Conservation (phyloP, 805 yeast species). For the Debaryomyces hansenii region DNA sequence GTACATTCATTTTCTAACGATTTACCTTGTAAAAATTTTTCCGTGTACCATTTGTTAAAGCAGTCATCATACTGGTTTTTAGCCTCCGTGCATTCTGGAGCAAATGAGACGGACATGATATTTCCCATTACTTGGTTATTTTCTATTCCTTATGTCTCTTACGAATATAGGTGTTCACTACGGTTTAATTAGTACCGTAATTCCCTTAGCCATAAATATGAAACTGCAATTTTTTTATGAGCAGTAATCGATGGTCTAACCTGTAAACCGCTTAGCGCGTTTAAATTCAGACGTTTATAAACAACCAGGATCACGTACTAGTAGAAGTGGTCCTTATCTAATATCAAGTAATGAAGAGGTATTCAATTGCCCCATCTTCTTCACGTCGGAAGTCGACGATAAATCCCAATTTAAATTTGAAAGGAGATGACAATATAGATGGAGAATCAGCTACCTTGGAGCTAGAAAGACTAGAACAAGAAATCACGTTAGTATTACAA, state of each 20-base stretch:
- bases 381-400: constrained; percentile 31
- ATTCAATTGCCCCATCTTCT: constrained; percentile 34
- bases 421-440: constrained; percentile 5
- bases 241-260: background rate
- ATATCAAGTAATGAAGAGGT: constrained; percentile 26
- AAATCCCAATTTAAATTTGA: constrained; percentile 8
- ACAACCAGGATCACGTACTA: background rate
- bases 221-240: background rate
- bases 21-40: constrained; percentile 62
- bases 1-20: constrained; percentile 82
- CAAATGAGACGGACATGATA: constrained; percentile 70
- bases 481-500: constrained; percentile 73
- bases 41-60: constrained; percentile 93
- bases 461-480: constrained; percentile 71
- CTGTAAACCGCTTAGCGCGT: background rate
- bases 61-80: constrained; percentile 89
- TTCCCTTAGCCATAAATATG: background rate
- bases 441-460: constrained; percentile 29
- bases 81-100: constrained; percentile 91
- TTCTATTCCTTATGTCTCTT: too few species aligned
- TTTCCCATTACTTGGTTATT: constrained; percentile 34
- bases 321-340: too few species aligned
- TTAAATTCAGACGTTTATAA: background rate
- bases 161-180: background rate
- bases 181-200: background rate